phyloP scores from a whole-genome alignment of 2,329 filamentous ascomycete genomes.

The Colletotrichum cereale region DNA sequence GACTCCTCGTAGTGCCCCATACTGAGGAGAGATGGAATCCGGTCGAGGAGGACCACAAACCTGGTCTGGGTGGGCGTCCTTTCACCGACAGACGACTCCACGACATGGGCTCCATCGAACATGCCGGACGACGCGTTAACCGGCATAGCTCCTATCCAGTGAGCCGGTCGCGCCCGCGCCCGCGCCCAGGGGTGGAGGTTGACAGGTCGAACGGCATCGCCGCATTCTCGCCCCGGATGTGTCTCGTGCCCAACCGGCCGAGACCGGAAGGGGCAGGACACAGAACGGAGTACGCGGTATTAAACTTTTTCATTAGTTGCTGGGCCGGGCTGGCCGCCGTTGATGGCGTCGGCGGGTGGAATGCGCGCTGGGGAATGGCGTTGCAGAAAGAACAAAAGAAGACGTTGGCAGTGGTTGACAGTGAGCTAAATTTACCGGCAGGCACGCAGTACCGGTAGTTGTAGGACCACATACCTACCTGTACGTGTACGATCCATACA shows the following conservation, averaged over 20 bases:
- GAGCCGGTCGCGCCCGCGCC: not conserved
- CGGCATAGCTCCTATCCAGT: slow-evolving; percentile 25
- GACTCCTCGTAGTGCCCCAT: no score
- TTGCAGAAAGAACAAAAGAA: slow-evolving; percentile 14
- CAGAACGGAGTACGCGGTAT: not conserved
- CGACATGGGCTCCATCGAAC: not conserved
- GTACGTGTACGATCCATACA: no score
- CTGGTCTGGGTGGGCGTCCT: not conserved
- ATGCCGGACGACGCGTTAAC: slow-evolving; percentile 15
- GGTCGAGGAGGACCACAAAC: slow-evolving; percentile 8
- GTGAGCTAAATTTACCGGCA: no score
- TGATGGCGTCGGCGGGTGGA: slow-evolving; percentile 24
- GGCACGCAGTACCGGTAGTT: no score
- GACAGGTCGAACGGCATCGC: not conserved
- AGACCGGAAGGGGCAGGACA: slow-evolving; percentile 9
- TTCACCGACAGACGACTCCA: slow-evolving; percentile 28
- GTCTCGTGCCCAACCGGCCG: not conserved
- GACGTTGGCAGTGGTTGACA: slow-evolving; percentile 9
- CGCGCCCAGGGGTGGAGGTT: slow-evolving; percentile 16
- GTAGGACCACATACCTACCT: no score
- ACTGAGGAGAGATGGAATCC: slow-evolving; percentile 11
- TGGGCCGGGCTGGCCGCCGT: slow-evolving; percentile 20
- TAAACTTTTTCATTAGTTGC: not conserved
- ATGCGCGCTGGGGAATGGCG: slow-evolving; percentile 5
- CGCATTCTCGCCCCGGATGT: not conserved